Evolutionary conservation across 208 protist genomes (phyloP).

Genomic region (Crithidia sp.): DNA sequence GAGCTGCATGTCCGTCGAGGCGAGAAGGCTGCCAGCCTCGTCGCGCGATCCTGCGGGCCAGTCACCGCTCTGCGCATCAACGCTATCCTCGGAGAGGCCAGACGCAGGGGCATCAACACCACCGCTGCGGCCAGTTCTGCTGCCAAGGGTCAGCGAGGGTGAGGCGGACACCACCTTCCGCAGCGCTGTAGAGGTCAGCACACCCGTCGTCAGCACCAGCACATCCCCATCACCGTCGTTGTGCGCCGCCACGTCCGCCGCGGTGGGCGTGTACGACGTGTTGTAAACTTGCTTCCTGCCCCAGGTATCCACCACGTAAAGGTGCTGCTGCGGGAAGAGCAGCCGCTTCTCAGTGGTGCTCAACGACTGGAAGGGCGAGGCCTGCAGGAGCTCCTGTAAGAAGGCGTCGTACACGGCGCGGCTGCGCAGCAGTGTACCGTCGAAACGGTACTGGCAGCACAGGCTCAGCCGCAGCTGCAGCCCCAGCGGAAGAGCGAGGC

Average conservation of each 20-base stretch:
- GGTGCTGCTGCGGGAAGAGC: constrained; percentile 63
- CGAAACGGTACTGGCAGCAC: constrained; percentile 84
- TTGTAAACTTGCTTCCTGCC: constrained; percentile 40
- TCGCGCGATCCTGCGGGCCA: not conserved
- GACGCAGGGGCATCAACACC: too few species aligned
- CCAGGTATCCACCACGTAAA: constrained; percentile 53
- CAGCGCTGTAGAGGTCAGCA: constrained; percentile 32
- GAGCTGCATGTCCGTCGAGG: constrained; percentile 68
- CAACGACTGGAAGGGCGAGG: constrained; percentile 81
- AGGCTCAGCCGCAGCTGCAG: constrained; percentile 76
- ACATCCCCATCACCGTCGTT: constrained; percentile 89
- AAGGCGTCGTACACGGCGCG: constrained; percentile 70
- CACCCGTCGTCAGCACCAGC: constrained; percentile 75
- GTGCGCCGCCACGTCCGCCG: constrained; percentile 36
- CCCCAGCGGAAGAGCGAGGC: constrained; percentile 52
- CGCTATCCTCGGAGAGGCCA: too few species aligned
- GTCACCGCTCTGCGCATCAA: not conserved
- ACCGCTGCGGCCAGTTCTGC: not conserved
- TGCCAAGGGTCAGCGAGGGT: constrained; percentile 4
- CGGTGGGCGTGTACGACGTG: constrained; percentile 36
- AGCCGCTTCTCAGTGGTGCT: constrained; percentile 57
- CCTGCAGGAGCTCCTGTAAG: constrained; percentile 69
- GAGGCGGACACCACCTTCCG: constrained; percentile 26
- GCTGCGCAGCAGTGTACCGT: constrained; percentile 65
- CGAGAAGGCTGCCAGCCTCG: not conserved